Base-by-base conservation (phyloP, 495 filamentous ascomycete genomes). In the Emericellopsis terricola region DNA sequence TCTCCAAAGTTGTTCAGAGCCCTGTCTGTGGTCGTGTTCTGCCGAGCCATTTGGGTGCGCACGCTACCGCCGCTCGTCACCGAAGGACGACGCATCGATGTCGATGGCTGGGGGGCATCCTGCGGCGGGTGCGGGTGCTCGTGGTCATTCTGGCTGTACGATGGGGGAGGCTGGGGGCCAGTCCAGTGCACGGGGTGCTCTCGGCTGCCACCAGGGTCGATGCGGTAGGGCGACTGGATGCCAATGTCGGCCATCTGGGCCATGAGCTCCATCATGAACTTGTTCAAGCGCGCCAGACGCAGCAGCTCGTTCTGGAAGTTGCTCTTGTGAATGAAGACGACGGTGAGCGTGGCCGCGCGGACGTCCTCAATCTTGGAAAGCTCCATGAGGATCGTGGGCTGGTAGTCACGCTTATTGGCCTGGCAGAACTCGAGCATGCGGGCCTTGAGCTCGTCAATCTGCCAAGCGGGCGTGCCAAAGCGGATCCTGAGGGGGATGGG, bases 261-360 rank as follows among this genome's bases (percentile, higher is more conserved):
- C 89, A 94, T 94, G 44, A 97, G 53, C 41, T 89, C 86, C 41
- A 79, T 84, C 41, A 91, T 87, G 56, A 94, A 93, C 51, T 85
- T 91, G 59, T 97, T 97, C 36, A 86, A 79, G 11, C 89, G 71
- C 38, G 76, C 78, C 2, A 97, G 66, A 51, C 89, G 83, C 15
- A 94, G 64, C 29, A 87, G 65, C 48, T 97, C 89, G 55, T 94
- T 94, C 46, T 94, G 86, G 47, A 62, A 74, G 42, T 66, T 93
- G 33, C 78, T 82, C 51, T 94, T 97, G 65, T 94, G 94, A 59
- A 96, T 94, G 59, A 94, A 94, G 41, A 94, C 78, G 34, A 97
- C 75, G 52, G 94, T 94, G 38, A 97, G 65, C 8, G 79, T 93
- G 44, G 94, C 67, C 24, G 49, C 62, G 48, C 62, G 64, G 33